phyloP scores from a whole-genome alignment of 768 basidiomycete genomes.

The Lentinula detonsa region DNA sequence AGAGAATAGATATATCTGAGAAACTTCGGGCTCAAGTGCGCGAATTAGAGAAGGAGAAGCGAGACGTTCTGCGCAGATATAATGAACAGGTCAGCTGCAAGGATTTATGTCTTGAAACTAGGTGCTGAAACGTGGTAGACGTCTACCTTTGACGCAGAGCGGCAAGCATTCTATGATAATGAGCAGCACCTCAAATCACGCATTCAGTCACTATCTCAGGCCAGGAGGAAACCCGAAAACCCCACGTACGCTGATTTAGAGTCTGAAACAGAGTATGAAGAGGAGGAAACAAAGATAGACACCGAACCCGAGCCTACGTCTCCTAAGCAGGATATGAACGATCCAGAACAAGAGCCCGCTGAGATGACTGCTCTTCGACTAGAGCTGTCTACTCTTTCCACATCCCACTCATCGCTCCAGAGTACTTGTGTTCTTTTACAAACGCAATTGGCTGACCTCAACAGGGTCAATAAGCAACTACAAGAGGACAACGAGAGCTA shows the following conservation, averaged over 20 bases:
- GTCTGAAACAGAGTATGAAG: slow-evolving; percentile 34
- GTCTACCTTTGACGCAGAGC: slow-evolving; percentile 86
- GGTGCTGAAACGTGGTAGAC: slow-evolving; percentile 38
- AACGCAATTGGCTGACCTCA: slow-evolving; percentile 80
- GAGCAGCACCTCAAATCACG: slow-evolving; percentile 91
- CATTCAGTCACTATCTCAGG: slow-evolving; percentile 72
- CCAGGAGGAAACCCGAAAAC: slow-evolving; percentile 48
- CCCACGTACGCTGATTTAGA: slow-evolving; percentile 28
- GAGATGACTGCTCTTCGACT: slow-evolving; percentile 82
- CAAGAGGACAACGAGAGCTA: slow-evolving; percentile 98
- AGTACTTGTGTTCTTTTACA: slow-evolving; percentile 81
- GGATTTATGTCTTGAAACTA: background rate
- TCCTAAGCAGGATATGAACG: slow-evolving; percentile 44
- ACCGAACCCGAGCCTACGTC: slow-evolving; percentile 9
- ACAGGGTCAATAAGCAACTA: slow-evolving; percentile 78
- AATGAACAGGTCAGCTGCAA: slow-evolving; percentile 68
- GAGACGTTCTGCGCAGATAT: slow-evolving; percentile 76
- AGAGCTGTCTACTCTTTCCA: slow-evolving; percentile 82
- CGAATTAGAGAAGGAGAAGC: slow-evolving; percentile 85
- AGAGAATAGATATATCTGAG: slow-evolving; percentile 77
- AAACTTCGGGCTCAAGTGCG: slow-evolving; percentile 77
- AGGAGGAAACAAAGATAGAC: slow-evolving; percentile 18
- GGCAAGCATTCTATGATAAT: slow-evolving; percentile 89
- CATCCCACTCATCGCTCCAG: slow-evolving; percentile 78
- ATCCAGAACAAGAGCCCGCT: slow-evolving; percentile 71